These are phyloP conservation scores for Metarhizium robertsii DNA, from an alignment of 2,329 filamentous ascomycete genomes.

Conservation along the genomic window DNA sequence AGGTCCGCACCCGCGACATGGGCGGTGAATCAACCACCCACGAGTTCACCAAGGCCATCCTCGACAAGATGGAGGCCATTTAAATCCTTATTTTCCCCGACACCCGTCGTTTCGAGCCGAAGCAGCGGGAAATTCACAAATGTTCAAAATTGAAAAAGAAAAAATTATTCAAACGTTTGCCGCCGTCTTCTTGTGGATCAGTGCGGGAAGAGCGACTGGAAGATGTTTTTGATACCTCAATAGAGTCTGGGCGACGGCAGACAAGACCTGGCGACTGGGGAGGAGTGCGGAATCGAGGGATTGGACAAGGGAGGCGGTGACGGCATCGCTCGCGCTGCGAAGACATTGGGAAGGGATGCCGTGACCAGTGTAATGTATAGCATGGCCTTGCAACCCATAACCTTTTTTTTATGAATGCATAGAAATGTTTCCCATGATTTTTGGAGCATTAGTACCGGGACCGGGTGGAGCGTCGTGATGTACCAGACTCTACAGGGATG, in stretches of 20 bases:
- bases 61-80: slow-evolving; percentile 86
- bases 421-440: not conserved
- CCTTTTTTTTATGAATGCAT: slow-evolving; percentile 5
- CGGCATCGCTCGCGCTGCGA: not conserved
- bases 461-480: no score
- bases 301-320: not conserved
- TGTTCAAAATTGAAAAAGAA: not conserved
- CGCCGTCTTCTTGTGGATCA: not conserved
- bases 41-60: slow-evolving; percentile 88
- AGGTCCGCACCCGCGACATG: slow-evolving; percentile 90
- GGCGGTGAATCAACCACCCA: slow-evolving; percentile 82
- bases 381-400: slow-evolving; percentile 6
- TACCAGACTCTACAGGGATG: no score
- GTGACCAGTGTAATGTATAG: slow-evolving; percentile 5
- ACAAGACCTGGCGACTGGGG: not conserved
- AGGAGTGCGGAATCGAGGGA: not conserved
- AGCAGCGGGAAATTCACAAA: not conserved
- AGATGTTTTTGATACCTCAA: slow-evolving; percentile 5
- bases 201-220: not conserved
- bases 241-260: not conserved
- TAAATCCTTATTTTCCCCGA: slow-evolving; percentile 28
- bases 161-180: not conserved
- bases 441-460: not conserved
- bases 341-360: not conserved
- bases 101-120: not conserved